Percentiles rank a stretch among this genome's conserved stretches.
Conservation (phyloP, 2,329 filamentous ascomycete species). For the Cladosporium austrohemisphaericum region DNA sequence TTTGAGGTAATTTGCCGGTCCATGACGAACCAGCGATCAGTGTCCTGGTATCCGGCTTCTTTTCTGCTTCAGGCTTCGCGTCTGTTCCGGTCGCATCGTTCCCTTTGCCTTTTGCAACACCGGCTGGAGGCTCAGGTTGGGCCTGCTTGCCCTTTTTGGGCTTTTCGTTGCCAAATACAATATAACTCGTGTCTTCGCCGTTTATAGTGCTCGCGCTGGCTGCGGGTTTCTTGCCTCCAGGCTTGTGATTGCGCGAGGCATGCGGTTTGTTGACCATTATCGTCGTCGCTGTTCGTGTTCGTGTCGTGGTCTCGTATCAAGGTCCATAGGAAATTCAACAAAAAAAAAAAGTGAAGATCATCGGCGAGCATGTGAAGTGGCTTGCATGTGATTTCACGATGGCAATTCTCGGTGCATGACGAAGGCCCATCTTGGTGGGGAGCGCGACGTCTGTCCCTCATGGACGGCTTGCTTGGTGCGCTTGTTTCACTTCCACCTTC, state of each 20-base stretch:
- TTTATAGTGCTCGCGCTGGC: constrained; percentile 33
- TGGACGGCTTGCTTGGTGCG: too few species aligned
- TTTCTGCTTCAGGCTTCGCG: constrained; percentile 39
- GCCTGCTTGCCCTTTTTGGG: constrained; percentile 41
- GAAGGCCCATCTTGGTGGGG: too few species aligned
- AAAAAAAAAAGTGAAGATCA: too few species aligned
- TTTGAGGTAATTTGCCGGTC: constrained; percentile 95
- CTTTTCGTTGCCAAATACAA: constrained; percentile 45
- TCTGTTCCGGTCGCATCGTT: constrained; percentile 24
- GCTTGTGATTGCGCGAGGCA: constrained; percentile 44
- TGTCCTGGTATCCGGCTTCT: constrained; percentile 63
- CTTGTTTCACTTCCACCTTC: too few species aligned
- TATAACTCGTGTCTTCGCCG: constrained; percentile 47
- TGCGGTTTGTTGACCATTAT: constrained; percentile 50
- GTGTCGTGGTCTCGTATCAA: not conserved
- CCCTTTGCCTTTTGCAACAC: constrained; percentile 25
- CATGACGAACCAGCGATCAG: constrained; percentile 92
- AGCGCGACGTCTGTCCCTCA: too few species aligned
- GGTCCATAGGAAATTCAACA: not conserved
- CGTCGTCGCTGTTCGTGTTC: not conserved
- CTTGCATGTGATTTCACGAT: too few species aligned
- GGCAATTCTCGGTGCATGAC: too few species aligned
- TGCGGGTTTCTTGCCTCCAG: constrained; percentile 29
- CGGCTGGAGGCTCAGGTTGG: constrained; percentile 19
- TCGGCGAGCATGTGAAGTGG: too few species aligned